A percentile compares a stretch with the other conserved stretches of the same genome.
These are phyloP conservation scores for Petrea volubilis DNA, from an alignment of 257 asterid genomes.

Conservation along the genomic window DNA sequence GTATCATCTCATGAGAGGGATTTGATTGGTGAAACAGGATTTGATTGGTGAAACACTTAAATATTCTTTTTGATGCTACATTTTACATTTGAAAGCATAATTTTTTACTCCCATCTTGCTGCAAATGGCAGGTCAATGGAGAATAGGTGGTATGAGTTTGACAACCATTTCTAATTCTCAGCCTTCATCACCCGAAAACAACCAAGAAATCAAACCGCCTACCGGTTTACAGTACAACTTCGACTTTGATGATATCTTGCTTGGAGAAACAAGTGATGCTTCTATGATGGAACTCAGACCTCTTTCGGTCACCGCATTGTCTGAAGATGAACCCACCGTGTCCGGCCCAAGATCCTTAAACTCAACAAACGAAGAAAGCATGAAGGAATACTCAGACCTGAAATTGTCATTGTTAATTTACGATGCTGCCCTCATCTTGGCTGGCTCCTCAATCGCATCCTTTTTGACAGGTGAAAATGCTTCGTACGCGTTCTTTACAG, in stretches of 20 bases:
- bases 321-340: slow-evolving; percentile 36
- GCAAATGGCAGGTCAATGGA: slow-evolving; percentile 74
- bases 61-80: background rate
- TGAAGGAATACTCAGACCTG: slow-evolving; percentile 75
- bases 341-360: slow-evolving; percentile 11
- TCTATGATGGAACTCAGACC: slow-evolving; percentile 81
- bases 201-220: slow-evolving; percentile 22
- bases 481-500: slow-evolving; percentile 56
- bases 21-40: no score
- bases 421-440: slow-evolving; percentile 53
- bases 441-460: slow-evolving; percentile 56
- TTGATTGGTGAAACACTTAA: background rate
- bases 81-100: background rate
- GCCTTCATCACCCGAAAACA: slow-evolving; percentile 29
- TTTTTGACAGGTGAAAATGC: slow-evolving; percentile 44
- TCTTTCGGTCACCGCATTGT: slow-evolving; percentile 42
- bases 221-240: slow-evolving; percentile 51
- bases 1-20: no score
- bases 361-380: slow-evolving; percentile 65
- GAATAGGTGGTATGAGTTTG: slow-evolving; percentile 59
- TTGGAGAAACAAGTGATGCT: slow-evolving; percentile 69
- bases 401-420: slow-evolving; percentile 70
- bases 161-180: slow-evolving; percentile 33
- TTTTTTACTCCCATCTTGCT: slow-evolving; percentile 5
- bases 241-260: slow-evolving; percentile 58